Conservation (phyloP, 2,329 filamentous ascomycete genomes). For the Ophiocordyceps camponoti-leonardi region DNA sequence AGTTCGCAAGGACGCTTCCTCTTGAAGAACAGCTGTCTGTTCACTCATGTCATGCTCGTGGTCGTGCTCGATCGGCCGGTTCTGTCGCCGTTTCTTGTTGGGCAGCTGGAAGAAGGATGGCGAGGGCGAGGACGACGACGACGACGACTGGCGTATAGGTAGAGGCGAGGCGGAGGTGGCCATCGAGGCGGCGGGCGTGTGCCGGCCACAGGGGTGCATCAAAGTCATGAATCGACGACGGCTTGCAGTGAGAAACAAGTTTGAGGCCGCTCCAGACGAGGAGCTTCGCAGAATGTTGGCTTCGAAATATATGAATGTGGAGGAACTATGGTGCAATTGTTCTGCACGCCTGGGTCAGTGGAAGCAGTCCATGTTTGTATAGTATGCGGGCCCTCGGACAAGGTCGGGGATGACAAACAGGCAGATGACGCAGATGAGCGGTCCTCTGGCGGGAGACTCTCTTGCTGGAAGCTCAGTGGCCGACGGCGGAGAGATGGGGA, state of each 20-base stretch:
- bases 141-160: conserved; percentile 1
- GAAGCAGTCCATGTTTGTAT: too few relatives aligned
- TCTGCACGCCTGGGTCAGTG: too few relatives aligned
- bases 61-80: conserved; percentile 6
- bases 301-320: background rate
- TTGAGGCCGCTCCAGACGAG: background rate
- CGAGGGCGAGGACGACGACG: conserved; percentile 2
- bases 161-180: background rate
- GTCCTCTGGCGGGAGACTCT: background rate
- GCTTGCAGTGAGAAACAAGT: background rate
- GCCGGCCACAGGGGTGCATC: background rate
- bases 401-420: background rate
- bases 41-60: conserved; percentile 3
- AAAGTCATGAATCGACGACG: background rate
- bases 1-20: conserved; percentile 12
- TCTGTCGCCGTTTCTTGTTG: conserved; percentile 7
- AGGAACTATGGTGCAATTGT: too few relatives aligned
- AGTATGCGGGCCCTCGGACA: background rate
- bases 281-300: background rate
- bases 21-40: conserved; percentile 10
- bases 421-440: background rate
- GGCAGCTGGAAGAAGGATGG: conserved; percentile 8
- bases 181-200: background rate
- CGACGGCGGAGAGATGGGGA: background rate
- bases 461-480: background rate